Evolutionary conservation across 2,329 filamentous ascomycete genomes (phyloP), one percentile per base, ranked within the genome.

Genomic region (Triangularia setosa): DNA sequence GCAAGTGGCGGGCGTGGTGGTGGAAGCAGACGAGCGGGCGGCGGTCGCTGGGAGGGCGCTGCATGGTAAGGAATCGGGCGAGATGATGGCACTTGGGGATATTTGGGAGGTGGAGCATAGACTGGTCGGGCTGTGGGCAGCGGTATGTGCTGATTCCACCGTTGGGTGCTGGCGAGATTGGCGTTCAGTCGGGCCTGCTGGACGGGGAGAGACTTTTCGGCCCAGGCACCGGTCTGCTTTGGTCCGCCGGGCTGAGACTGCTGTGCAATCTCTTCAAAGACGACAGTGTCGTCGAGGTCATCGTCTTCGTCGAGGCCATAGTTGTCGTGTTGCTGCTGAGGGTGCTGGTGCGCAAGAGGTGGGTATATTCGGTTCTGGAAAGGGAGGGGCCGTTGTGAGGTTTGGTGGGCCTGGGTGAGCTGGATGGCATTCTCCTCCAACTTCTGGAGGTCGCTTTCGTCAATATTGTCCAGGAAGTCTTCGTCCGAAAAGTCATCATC

Each of bases 401-500:
- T 69, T n/a, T 23, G 64, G 0, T 72, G 73, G 54, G 78, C 79
- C 69, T 87, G 85, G 4, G 87, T 89, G 69, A 82, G 82, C 69
- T 84, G 83, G 68, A 89, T 85, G 44, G 87, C 87, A 71, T 84
- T 83, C 70, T 84, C 83, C 72, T 90, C 87, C 67, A 90, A 83
- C 72, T 88, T 85, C 69, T 85, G 80, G 3, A 90, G 77, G 56
- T 79, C 79, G 67, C 82, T 81, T 67, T 82, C 79, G 68, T 86
- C 84, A 52, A 90, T 77, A 48, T 83, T 80, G 73, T 90, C 86
- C 12, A 55, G 14, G 69, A 90, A 80, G 65, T 82, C 86, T 72
- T 88, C 87, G 73, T 89, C 87, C 65, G 81, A 85, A 72, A 87
- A 89, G 66, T 85, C 83, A 77, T 87, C 85, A 77, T 87, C 85